Conservation (phyloP, 1,139 yeast genomes). For the Pichia norvegensis region DNA sequence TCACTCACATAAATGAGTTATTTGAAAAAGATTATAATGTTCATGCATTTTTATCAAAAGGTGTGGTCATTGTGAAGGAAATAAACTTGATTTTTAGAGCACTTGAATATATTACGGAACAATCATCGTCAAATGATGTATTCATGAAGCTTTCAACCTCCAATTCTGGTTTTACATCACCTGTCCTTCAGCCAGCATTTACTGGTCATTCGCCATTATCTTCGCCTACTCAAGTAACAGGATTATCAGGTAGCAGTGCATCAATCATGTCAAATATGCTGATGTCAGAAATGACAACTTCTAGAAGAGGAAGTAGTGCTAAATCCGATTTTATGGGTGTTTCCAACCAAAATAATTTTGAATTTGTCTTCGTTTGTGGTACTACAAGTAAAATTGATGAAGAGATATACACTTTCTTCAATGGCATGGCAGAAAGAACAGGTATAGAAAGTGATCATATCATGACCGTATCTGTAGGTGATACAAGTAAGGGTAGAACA, state of each 20-base stretch:
- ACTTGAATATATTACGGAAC: slow-evolving; percentile 36
- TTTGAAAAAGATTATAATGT: slow-evolving; percentile 51
- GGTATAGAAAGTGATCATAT: slow-evolving; percentile 32
- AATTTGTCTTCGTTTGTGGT: slow-evolving; percentile 52
- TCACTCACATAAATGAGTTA: slow-evolving; percentile 75
- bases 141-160: slow-evolving; percentile 14
- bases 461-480: slow-evolving; percentile 59
- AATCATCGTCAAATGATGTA: slow-evolving; percentile 13
- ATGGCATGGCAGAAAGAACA: slow-evolving; percentile 22
- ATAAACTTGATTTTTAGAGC: slow-evolving; percentile 47
- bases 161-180: slow-evolving; percentile 20
- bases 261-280: background rate
- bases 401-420: slow-evolving; percentile 56
- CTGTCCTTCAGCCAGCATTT: slow-evolving; percentile 19
- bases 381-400: slow-evolving; percentile 67
- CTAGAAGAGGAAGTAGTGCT: background rate
- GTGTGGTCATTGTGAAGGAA: slow-evolving; percentile 61
- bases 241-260: background rate
- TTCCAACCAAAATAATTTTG: slow-evolving; percentile 21
- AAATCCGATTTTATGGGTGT: slow-evolving; percentile 3
- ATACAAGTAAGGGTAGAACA: slow-evolving; percentile 32
- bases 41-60: slow-evolving; percentile 70
- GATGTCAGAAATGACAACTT: slow-evolving; percentile 5
- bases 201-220: slow-evolving; percentile 3
- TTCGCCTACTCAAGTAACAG: slow-evolving; percentile 8